Conservation (phyloP, 768 basidiomycete species). For the button mushroom (Agaricus bisporus) region DNA sequence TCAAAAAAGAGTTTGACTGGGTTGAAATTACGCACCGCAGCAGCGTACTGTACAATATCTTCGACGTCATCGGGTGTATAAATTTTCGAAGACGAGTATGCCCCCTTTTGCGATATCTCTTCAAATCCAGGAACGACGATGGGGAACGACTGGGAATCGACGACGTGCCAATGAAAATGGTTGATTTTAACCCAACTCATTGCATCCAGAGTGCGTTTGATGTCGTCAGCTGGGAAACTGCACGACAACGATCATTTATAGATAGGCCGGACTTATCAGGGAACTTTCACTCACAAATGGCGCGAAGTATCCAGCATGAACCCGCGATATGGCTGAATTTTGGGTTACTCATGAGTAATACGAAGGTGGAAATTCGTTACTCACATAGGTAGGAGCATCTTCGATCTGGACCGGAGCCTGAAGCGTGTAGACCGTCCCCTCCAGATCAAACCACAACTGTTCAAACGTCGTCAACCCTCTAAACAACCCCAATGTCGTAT, state of each 20-base stretch:
- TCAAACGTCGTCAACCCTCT: constrained; percentile 72
- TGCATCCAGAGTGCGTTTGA: constrained; percentile 65
- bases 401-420: constrained; percentile 51
- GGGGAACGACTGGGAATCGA: constrained; percentile 80
- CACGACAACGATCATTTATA: background rate
- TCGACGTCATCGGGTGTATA: constrained; percentile 55
- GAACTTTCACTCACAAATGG: constrained; percentile 49
- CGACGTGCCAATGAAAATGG: constrained; percentile 81
- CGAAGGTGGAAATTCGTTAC: constrained; percentile 19
- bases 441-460: constrained; percentile 59
- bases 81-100: constrained; percentile 50
- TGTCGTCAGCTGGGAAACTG: constrained; percentile 58
- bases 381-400: constrained; percentile 62
- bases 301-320: constrained; percentile 78
- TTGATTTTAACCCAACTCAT: constrained; percentile 82
- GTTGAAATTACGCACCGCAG: constrained; percentile 40
- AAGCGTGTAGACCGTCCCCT: constrained; percentile 47
- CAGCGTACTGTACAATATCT: constrained; percentile 62
- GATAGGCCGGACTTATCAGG: background rate
- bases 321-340: constrained; percentile 59
- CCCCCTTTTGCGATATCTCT: constrained; percentile 54
- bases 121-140: constrained; percentile 56
- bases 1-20: background rate
- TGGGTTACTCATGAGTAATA: background rate
- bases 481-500: constrained; percentile 61